phyloP scores from a whole-genome alignment of 805 yeast genomes.

The Groenewaldozyma tartarivorans region DNA sequence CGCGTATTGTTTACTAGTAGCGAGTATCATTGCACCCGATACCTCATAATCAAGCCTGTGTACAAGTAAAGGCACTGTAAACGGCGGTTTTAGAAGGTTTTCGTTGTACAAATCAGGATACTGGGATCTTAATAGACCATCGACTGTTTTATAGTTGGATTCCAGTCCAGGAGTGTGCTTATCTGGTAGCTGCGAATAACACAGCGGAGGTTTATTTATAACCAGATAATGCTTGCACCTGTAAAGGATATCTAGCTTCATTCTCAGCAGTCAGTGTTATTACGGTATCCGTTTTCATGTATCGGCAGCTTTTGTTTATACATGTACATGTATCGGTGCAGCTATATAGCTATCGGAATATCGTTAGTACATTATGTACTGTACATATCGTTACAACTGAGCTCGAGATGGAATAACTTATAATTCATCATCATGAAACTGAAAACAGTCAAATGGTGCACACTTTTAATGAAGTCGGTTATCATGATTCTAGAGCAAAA shows the following conservation, averaged over 20 bases:
- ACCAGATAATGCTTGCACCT: conserved; percentile 11
- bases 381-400: too few relatives aligned
- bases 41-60: conserved; percentile 15
- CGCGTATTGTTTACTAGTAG: conserved; percentile 11
- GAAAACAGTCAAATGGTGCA: too few relatives aligned
- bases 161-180: background rate
- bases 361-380: too few relatives aligned
- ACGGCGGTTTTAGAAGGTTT: conserved; percentile 4
- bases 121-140: conserved; percentile 4
- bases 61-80: conserved; percentile 12
- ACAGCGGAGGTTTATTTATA: conserved; percentile 14
- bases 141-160: too few relatives aligned
- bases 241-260: conserved; percentile 2
- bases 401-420: too few relatives aligned
- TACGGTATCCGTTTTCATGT: too few relatives aligned
- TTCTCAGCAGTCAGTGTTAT: background rate
- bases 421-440: too few relatives aligned
- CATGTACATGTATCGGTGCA: too few relatives aligned
- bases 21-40: conserved; percentile 16
- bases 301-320: too few relatives aligned
- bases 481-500: too few relatives aligned
- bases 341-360: too few relatives aligned
- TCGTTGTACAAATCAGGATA: conserved; percentile 9
- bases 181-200: conserved; percentile 12
- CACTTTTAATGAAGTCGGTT: too few relatives aligned